These are phyloP conservation scores for Globisporangium recalcitrans DNA, from an alignment of 352 stramenopile genomes.

Conservation along the genomic window DNA sequence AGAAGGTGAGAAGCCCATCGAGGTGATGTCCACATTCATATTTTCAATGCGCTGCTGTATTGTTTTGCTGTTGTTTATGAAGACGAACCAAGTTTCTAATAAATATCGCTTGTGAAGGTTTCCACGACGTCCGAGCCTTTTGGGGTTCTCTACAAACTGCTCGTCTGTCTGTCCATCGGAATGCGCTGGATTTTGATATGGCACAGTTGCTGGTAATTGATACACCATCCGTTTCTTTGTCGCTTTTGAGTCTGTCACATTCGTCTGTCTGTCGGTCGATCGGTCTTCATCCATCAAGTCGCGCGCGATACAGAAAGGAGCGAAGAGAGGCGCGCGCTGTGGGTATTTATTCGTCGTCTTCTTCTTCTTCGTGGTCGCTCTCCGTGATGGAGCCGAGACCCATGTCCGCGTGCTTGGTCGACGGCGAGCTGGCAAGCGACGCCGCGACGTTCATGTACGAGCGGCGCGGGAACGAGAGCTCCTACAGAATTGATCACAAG, in stretches of 20 bases:
- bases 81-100: slow-evolving; percentile 4
- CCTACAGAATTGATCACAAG: slow-evolving; percentile 20
- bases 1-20: too few relatives aligned
- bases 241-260: slow-evolving; percentile 1
- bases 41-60: not conserved
- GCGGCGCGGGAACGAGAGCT: slow-evolving; percentile 52
- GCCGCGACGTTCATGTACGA: slow-evolving; percentile 58
- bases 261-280: not conserved
- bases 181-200: slow-evolving; percentile 19
- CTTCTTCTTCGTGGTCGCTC: slow-evolving; percentile 52
- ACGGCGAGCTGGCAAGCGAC: slow-evolving; percentile 58
- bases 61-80: not conserved
- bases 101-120: slow-evolving; percentile 1
- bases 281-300: not conserved
- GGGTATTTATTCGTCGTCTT: slow-evolving; percentile 18
- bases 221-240: slow-evolving; percentile 14
- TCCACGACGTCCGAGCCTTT: too few relatives aligned
- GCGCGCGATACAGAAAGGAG: not conserved
- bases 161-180: not conserved
- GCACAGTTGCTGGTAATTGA: slow-evolving; percentile 16
- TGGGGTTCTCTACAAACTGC: not conserved
- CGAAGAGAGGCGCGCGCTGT: not conserved
- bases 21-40: too few relatives aligned
- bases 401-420: slow-evolving; percentile 37
- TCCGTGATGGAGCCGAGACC: slow-evolving; percentile 71